Conservation (phyloP, 1,139 yeast genomes). For the Protomyces lactucae-debilis region DNA sequence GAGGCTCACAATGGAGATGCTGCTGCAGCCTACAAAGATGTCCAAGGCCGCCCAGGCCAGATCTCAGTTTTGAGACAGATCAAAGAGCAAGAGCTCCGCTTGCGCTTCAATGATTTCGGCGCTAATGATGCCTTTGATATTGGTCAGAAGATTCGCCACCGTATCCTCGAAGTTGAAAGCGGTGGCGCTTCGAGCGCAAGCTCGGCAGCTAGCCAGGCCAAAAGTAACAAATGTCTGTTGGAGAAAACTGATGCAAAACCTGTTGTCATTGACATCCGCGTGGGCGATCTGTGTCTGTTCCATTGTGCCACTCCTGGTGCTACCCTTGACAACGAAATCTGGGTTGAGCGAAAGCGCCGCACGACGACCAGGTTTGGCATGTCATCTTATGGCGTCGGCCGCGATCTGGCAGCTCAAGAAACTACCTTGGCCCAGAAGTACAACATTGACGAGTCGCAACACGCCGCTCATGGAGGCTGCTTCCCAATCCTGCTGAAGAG, state of each 20-base stretch:
- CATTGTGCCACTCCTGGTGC: conserved; percentile 31
- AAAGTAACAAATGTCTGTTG: too few relatives aligned
- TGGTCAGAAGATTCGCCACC: background rate
- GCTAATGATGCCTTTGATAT: background rate
- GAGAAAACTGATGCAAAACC: conserved; percentile 4
- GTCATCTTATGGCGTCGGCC: conserved; percentile 16
- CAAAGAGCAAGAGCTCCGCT: background rate
- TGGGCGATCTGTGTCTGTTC: conserved; percentile 29
- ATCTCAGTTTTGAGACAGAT: background rate
- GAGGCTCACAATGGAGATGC: too few relatives aligned
- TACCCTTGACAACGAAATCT: conserved; percentile 30
- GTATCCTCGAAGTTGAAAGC: too few relatives aligned
- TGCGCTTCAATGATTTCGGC: background rate
- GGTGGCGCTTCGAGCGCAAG: too few relatives aligned
- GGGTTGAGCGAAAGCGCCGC: conserved; percentile 31
- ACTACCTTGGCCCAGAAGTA: conserved; percentile 12
- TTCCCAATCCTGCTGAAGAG: conserved; percentile 3
- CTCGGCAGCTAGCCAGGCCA: too few relatives aligned
- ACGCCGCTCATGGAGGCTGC: conserved; percentile 25
- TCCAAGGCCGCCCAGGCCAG: too few relatives aligned
- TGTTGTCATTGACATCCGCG: conserved; percentile 29
- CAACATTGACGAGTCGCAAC: conserved; percentile 1
- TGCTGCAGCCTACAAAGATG: too few relatives aligned
- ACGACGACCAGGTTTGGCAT: conserved; percentile 31
- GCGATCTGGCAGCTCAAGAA: background rate